Evolutionary conservation across 768 basidiomycete genomes (phyloP), one percentile per base, ranked within the genome.

Genomic region (Peribolospora baueri): DNA sequence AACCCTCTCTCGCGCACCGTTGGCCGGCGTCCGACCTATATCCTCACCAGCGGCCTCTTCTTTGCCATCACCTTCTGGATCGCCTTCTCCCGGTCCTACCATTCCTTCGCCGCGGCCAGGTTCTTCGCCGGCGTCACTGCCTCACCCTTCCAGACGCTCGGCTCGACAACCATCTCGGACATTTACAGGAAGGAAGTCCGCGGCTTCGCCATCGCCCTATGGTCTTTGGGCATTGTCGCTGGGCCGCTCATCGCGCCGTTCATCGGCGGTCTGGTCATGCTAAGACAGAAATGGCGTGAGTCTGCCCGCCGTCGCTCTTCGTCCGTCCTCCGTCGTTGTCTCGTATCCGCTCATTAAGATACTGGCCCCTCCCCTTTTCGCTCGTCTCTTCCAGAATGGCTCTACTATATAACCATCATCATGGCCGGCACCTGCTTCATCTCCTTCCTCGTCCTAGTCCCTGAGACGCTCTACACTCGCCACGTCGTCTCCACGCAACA

Each of bases 361-460:
- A 13, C 13, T 45, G 38, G 38, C 14, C 3, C 7, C 14, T 50
- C 7, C 2, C 48, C 14, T 25, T 14, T 9, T 38, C 1, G 7
- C 2, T 50, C 38, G 7, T 25, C 48, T 3, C 48, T 50, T 14
- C 41, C 56, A 55, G 47, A 25, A 13, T 45, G 43, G 43, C 7
- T 45, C 43, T 45, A 45, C 43, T 45, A 45, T 13, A 2, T 45
- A 42, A n/a, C 25, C 53, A 3, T 13, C 7, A 4, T 36, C 52
- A 4, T 63, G 62, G 62, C 58, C 48, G 46, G 51, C 25, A 1
- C 25, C 25, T 25, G 25, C 25, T 25, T 55, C 48, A 52, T 61
- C 38, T 63, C 60, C 55, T 63, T 60, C 60, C 54, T 63, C 60
- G 54, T 61, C 46, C 53, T 60, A 9, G 62, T 63, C 6, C 62